Base-by-base conservation (phyloP, 805 yeast species). In the Candida oleophila region DNA sequence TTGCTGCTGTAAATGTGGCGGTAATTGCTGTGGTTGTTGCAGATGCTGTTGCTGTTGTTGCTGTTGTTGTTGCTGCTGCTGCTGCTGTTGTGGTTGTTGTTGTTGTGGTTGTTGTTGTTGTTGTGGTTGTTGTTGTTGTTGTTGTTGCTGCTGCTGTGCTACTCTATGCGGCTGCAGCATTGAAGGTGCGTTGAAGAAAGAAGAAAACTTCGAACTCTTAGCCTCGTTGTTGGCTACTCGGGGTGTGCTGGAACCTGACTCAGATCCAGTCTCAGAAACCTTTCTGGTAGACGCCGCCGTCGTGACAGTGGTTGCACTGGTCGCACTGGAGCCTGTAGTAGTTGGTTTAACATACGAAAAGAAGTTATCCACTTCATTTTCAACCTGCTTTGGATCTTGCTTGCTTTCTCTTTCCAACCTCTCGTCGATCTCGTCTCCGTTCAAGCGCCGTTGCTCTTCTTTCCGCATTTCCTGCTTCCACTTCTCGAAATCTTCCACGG, bases 401-500 rank as follows among this genome's bases (percentile, higher is more conserved):
- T 41, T 20, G n/a, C 42, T 38, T 18, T 51, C 59, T 3, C 54
- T 52, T 2, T 47, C 46, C 7, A 48, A 45, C 7, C 49, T 56
- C 15, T 52, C 60, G 9, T 49, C 51, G 36, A 51, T 44, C 4
- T 39, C 22, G 20, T 73, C 78, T 3, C 80, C 81, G 41, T 74
- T 71, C 53, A 72, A 68, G 49, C 66, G 70, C 32, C 71, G 70
- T n/a, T n/a, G 30, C 35, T 80, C 80, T 55, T 78, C 79, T 41
- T 71, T 61, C 49, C 71, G 71, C 83, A 78, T 76, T 49, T 68
- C 70, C 42, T 73, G 61, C 59, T 79, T 78, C 85, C 85, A 81
- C 49, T 68, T 71, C 56, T 81, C 86, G 54, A 80, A 81, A 50
- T 81, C 85, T 45, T 76, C 76, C 2, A 77, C 77, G 0, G 83